Evolutionary conservation across 768 basidiomycete species (phyloP).

Genomic region (Phylloporus arenicola): DNA sequence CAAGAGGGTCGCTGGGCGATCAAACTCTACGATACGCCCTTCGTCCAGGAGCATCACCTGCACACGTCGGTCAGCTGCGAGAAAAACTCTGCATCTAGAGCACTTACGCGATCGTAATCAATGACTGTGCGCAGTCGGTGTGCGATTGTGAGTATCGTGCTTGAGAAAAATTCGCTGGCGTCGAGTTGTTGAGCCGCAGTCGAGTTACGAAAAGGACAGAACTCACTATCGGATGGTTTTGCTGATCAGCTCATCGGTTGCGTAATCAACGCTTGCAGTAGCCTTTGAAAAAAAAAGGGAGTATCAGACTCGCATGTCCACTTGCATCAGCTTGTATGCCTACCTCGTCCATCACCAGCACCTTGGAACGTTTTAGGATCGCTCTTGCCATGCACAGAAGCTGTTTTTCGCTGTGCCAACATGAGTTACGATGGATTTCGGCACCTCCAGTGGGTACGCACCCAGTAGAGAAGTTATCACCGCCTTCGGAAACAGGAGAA

Average conservation of each 20-base stretch:
- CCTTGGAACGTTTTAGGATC: slow-evolving; percentile 70
- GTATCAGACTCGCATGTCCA: slow-evolving; percentile 4
- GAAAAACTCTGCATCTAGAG: slow-evolving; percentile 3
- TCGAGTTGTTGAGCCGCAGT: not conserved
- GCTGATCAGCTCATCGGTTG: slow-evolving; percentile 82
- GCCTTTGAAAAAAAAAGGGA: slow-evolving; percentile 40
- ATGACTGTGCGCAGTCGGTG: slow-evolving; percentile 77
- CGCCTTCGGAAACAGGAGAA: slow-evolving; percentile 72
- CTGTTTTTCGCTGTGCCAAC: slow-evolving; percentile 60
- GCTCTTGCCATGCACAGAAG: slow-evolving; percentile 87
- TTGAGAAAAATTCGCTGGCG: slow-evolving; percentile 66
- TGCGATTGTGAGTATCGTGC: slow-evolving; percentile 80
- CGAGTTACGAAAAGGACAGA: not conserved
- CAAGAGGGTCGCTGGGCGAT: slow-evolving; percentile 55
- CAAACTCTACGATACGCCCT: slow-evolving; percentile 75
- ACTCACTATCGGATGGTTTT: slow-evolving; percentile 76
- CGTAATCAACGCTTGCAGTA: slow-evolving; percentile 76
- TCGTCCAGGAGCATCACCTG: slow-evolving; percentile 76
- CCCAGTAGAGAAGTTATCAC: slow-evolving; percentile 89
- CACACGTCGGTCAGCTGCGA: slow-evolving; percentile 1
- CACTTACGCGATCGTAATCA: slow-evolving; percentile 72
- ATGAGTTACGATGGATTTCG: slow-evolving; percentile 1
- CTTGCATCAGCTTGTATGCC: slow-evolving; percentile 9
- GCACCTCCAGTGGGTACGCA: slow-evolving; percentile 26
- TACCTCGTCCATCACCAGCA: slow-evolving; percentile 84